phyloP scores from a whole-genome alignment of 495 filamentous ascomycete genomes.

The Hyaloscypha variabilis region DNA sequence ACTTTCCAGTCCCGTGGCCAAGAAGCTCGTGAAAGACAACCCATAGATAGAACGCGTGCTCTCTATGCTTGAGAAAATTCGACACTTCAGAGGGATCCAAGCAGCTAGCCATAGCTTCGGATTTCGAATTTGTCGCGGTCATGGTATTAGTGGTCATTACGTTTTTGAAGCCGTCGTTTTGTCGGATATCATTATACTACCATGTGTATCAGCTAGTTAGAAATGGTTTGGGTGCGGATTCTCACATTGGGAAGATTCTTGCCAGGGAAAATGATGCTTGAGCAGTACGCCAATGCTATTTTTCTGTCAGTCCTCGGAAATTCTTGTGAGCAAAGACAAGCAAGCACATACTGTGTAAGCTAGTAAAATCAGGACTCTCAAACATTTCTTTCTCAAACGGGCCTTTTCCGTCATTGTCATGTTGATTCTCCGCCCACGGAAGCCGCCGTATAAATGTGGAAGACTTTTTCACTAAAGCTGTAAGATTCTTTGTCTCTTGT shows the following conservation, averaged over 20 bases:
- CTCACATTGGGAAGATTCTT: constrained; percentile 47
- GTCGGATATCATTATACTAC: constrained; percentile 51
- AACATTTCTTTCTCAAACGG: constrained; percentile 46
- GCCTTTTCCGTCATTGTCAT: constrained; percentile 42
- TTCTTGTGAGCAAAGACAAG: neutral
- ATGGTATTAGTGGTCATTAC: constrained; percentile 44
- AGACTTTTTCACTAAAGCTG: constrained; percentile 37
- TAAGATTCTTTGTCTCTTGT: constrained; percentile 39
- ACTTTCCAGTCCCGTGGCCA: constrained; percentile 46
- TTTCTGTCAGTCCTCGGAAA: neutral
- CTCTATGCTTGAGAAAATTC: constrained; percentile 36
- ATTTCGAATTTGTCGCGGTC: constrained; percentile 37
- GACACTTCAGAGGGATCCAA: constrained; percentile 40
- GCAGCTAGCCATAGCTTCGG: constrained; percentile 36
- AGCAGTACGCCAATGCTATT: constrained; percentile 45
- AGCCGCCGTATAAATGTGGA: constrained; percentile 39
- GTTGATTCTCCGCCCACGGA: constrained; percentile 36
- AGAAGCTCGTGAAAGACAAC: constrained; percentile 49
- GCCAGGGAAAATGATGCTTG: constrained; percentile 45
- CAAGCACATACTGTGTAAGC: constrained; percentile 38
- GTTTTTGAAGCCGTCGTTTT: constrained; percentile 50
- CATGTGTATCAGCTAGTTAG: neutral
- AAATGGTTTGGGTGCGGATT: neutral
- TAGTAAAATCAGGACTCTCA: constrained; percentile 45
- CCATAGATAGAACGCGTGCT: constrained; percentile 42